Conservation (phyloP, 192 early-diverging fungal species). For the Podila horticola region DNA sequence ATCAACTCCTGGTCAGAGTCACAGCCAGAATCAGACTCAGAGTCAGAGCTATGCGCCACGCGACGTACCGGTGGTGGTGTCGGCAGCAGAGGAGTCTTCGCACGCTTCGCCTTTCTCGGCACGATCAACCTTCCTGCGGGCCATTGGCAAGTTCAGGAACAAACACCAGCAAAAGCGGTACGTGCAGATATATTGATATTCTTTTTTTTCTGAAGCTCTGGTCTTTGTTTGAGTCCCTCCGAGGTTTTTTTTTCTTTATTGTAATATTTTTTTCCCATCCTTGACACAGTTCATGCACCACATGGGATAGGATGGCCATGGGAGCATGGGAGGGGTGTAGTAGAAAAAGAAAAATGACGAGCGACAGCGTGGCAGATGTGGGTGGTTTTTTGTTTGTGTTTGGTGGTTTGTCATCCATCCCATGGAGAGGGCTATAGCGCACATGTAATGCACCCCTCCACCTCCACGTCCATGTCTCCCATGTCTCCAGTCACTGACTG, state of each 20-base stretch:
- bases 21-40: background rate
- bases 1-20: background rate
- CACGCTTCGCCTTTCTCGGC: slow-evolving; percentile 6
- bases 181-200: background rate
- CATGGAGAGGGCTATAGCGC: no score
- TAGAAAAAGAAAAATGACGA: no score
- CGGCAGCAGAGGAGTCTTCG: no score
- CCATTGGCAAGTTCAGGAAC: slow-evolving; percentile 42
- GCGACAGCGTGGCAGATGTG: background rate
- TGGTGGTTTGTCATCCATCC: slow-evolving; percentile 2
- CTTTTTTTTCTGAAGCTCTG: background rate
- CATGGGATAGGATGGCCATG: background rate
- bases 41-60: background rate
- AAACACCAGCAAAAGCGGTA: slow-evolving; percentile 50
- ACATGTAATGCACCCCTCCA: background rate
- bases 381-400: background rate
- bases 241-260: no score
- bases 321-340: background rate
- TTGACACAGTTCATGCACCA: background rate
- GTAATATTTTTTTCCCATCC: no score
- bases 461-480: background rate
- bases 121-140: slow-evolving; percentile 36
- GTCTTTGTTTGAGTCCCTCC: background rate
- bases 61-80: background rate
- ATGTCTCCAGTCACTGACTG: background rate